phyloP scores from a whole-genome alignment of 176 grass and related monocot species.

The Oryza glumipatula region DNA sequence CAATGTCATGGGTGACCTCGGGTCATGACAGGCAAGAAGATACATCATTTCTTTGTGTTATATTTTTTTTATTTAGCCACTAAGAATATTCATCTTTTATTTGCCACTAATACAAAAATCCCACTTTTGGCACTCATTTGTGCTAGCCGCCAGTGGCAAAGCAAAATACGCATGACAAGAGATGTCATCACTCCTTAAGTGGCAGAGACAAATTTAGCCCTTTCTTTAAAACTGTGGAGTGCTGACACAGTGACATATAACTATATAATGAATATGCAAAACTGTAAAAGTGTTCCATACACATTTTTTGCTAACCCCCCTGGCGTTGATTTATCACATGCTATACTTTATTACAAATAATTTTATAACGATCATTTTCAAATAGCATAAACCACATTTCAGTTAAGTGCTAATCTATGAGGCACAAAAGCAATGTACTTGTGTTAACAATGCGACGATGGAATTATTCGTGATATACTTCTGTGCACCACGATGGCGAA shows the following conservation, averaged over 20 bases:
- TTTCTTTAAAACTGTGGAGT: not conserved
- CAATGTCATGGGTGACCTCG: too few species aligned
- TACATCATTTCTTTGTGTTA: not conserved
- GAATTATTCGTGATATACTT: slow-evolving; percentile 14
- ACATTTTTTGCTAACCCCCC: not conserved
- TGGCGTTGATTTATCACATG: not conserved
- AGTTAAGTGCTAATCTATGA: not conserved
- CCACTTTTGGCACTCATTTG: not conserved
- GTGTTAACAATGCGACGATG: not conserved
- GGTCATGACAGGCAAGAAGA: not conserved
- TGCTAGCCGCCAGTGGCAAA: not conserved
- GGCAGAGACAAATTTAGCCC: not conserved
- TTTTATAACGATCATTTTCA: not conserved
- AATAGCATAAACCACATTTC: slow-evolving; percentile 3
- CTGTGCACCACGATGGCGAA: not conserved
- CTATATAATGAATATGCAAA: not conserved
- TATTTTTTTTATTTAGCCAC: not conserved
- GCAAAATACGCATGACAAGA: not conserved
- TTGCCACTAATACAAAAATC: not conserved
- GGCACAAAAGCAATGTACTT: slow-evolving; percentile 11
- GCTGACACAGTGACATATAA: not conserved
- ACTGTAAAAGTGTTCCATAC: not conserved
- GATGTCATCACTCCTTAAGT: not conserved
- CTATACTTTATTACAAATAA: not conserved
- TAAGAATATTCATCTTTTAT: not conserved